Evolutionary conservation across 1,284 basidiomycete species (phyloP), one percentile per base, ranked within the genome.

Genomic region (Leccinum pachyderme): DNA sequence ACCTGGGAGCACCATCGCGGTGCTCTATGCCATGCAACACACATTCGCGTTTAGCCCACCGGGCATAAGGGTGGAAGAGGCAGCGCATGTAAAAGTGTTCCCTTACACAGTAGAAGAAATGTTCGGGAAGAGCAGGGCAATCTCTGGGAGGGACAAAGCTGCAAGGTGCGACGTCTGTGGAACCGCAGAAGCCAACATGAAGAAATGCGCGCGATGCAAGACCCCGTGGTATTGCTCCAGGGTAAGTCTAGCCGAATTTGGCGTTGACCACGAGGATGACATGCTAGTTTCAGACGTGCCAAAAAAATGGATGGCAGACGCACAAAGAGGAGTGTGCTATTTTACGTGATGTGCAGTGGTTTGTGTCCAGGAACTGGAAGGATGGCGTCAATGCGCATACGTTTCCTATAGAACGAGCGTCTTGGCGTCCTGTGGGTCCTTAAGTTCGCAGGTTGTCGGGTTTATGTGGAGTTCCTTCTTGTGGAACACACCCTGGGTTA

Each of bases 11-110:
- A 72, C 67, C 27, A 64, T 69, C 33, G 67, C 69, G 1, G 68
- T 69, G 49, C 61, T 72, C 28, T 69, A 69, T 15, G 67, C 67
- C 45, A 62, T 63, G 1, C 69, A 66, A 18, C 67, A 72, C 51
- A 60, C 33, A 1, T 69, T 69, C 47, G 59, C 69, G 15, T 72
- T 72, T 35, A 59, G 65, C 47, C 68, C 69, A 1, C 66, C 68
- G 7, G 67, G 67, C 5, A 45, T 69, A 46, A 64, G 63, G 12
- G 46, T 72, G 45, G 67, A 69, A 53, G 66, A 69, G 25, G 22
- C 15, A 28, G 43, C 52, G 28, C 59, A 51, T 37, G n/a, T 72
- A 31, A 69, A 59, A 47, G 59, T 70, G 55, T 69, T 70, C 37
- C 68, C 67, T 22, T 54, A 71, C 47, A 50, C 59, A 5, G 46